A percentile compares a stretch with the other conserved stretches of the same genome.
Conservation (phyloP, 305 asterid species). For the Solanum hybrid region DNA sequence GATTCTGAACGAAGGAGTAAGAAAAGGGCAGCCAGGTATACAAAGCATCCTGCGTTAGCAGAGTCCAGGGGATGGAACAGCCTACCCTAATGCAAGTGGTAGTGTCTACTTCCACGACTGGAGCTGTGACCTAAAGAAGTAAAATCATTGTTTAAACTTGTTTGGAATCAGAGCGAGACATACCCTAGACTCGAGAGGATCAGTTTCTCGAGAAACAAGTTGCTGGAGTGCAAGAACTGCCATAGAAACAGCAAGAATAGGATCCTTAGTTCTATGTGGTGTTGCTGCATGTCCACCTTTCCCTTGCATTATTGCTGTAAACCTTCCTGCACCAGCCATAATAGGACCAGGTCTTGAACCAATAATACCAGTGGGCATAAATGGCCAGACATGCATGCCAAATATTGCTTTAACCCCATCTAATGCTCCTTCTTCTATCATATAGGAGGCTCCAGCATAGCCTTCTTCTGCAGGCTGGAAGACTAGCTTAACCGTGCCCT, state of each 20-base stretch:
- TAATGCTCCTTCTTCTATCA: slow-evolving; percentile 59
- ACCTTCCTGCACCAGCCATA: slow-evolving; percentile 67
- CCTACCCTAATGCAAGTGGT: background rate
- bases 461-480: slow-evolving; percentile 97
- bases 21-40: background rate
- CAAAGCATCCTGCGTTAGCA: background rate
- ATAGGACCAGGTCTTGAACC: slow-evolving; percentile 62
- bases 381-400: slow-evolving; percentile 54
- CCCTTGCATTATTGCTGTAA: slow-evolving; percentile 52
- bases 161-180: background rate
- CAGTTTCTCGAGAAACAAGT: slow-evolving; percentile 75
- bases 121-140: background rate
- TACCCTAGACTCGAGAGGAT: slow-evolving; percentile 74
- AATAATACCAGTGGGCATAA: slow-evolving; percentile 34
- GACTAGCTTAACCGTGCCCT: slow-evolving; percentile 81
- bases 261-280: slow-evolving; percentile 64
- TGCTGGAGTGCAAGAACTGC: slow-evolving; percentile 67
- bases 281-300: slow-evolving; percentile 75
- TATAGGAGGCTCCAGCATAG: slow-evolving; percentile 53
- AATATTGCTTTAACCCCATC: slow-evolving; percentile 63
- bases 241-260: slow-evolving; percentile 63
- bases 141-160: background rate
- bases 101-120: background rate
- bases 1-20: background rate
- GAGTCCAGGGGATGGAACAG: background rate